Base-by-base conservation (phyloP, 169 alveolate genomes). In the Perkinsus olseni region DNA sequence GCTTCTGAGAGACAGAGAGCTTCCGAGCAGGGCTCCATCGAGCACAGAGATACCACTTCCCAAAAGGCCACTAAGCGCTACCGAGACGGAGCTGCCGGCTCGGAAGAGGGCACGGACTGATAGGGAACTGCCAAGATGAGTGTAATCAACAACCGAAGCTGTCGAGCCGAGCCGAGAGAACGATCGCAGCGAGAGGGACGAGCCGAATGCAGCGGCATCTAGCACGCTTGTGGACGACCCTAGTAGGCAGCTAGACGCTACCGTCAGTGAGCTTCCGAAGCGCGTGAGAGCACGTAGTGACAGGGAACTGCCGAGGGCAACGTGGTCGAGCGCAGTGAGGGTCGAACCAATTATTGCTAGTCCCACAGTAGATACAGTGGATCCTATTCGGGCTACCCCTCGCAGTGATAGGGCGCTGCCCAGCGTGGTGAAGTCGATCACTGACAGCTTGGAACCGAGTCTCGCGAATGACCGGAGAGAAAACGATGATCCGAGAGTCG, bases 251-350 rank as follows among this genome's bases (percentile, higher is more conserved):
- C n/a, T 38, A 0, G 74, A 39, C 38, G 38, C 38, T 50, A 38
- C 74, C 6, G 92, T 37, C 36, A 91, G 28, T 0, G 92, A 13
- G 92, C 48, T n/a, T 17, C 92, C 92, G 36, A 91, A 38, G 4
- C 92, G 48, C 92, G 62, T 50, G 13, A 91, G 92, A 24, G 92
- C 31, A 10, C 92, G 92, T 1, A 91, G 24, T 10, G 92, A 91
- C 92, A 91, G 39, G 38, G 92, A 91, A 28, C 62, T 37, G 37
- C 92, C 92, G 36, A 37, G 34, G 74, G 74, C 24, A 1, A 48
- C 92, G 74, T 39, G 74, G 74, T 91, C 92, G n/a, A 91, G 92
- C 0, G 38, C 36, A 24, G 92, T 38, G 36, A 91, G 51, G 17
- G 74, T 37, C 74, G 38, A 17, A 10, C 92, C 92, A 17, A 91